A percentile compares a stretch with the other conserved stretches of the same genome.
These are phyloP conservation scores for Plasmodium fragile DNA, from an alignment of 169 alveolate species.

Conservation along the genomic window DNA sequence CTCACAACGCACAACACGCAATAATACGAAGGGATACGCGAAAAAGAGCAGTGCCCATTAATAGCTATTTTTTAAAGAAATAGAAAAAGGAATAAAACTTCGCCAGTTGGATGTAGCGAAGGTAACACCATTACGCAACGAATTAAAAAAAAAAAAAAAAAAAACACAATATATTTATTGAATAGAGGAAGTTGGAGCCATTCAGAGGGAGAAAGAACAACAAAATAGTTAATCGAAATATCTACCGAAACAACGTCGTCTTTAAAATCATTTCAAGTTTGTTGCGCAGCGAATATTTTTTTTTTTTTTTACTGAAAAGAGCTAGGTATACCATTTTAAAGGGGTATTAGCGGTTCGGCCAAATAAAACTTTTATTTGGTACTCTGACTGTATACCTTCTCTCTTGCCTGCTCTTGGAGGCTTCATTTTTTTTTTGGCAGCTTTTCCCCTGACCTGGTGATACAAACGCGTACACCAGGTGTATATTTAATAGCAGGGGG, in stretches of 20 bases:
- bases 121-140: background rate
- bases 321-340: background rate
- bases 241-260: background rate
- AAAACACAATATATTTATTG: background rate
- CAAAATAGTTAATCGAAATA: background rate
- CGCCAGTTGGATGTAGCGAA: background rate
- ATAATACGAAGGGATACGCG: background rate
- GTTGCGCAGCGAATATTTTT: background rate
- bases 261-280: background rate
- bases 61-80: background rate
- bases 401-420: background rate
- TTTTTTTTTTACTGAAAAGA: background rate
- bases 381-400: background rate
- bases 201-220: background rate
- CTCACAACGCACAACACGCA: background rate
- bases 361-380: background rate
- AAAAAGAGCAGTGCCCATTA: background rate
- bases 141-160: background rate
- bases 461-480: background rate
- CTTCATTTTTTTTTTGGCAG: background rate
- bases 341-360: background rate
- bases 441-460: background rate
- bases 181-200: background rate
- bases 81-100: background rate
- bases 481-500: background rate